Evolutionary conservation across 2,329 filamentous ascomycete species (phyloP).

Genomic region (Microcera coccophila): DNA sequence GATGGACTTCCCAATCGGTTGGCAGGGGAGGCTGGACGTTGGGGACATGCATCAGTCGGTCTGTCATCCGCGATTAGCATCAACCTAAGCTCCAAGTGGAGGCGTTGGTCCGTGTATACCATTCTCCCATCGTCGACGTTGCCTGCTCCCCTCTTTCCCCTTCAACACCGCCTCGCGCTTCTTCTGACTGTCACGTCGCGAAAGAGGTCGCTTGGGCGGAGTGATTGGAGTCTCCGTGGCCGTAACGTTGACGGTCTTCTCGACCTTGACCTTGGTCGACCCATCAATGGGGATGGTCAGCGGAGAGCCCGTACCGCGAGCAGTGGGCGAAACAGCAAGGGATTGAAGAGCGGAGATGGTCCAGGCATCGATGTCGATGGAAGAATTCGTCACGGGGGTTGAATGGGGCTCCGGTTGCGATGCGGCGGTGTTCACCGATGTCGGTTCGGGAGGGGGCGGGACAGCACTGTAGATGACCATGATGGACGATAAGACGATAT

Average conservation of each 20-base stretch:
- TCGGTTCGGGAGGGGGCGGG: constrained; percentile 44
- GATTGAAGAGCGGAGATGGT: constrained; percentile 55
- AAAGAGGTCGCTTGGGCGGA: constrained; percentile 43
- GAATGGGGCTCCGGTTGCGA: constrained; percentile 16
- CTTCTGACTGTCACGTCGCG: constrained; percentile 51
- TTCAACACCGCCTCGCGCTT: constrained; percentile 74
- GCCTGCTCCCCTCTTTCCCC: constrained; percentile 84
- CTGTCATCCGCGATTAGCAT: constrained; percentile 43
- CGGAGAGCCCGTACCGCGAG: constrained; percentile 58
- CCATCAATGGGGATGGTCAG: constrained; percentile 76
- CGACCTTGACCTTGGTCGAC: constrained; percentile 13
- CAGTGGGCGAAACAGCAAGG: constrained; percentile 51
- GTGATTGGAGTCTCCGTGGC: constrained; percentile 23
- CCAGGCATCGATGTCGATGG: constrained; percentile 64
- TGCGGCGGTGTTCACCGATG: constrained; percentile 18
- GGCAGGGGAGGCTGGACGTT: constrained; percentile 78
- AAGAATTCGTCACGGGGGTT: constrained; percentile 22
- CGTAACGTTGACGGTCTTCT: constrained; percentile 18
- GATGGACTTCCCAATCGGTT: constrained; percentile 76
- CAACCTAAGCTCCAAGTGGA: not conserved
- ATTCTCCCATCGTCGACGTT: constrained; percentile 91
- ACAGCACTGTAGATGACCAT: constrained; percentile 54
- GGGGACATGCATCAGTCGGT: constrained; percentile 81
- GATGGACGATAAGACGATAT: constrained; percentile 12
- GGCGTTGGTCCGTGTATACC: constrained; percentile 47